These are phyloP conservation scores for Endocladia muricata DNA, from an alignment of 31 red algal species.

Conservation along the genomic window DNA sequence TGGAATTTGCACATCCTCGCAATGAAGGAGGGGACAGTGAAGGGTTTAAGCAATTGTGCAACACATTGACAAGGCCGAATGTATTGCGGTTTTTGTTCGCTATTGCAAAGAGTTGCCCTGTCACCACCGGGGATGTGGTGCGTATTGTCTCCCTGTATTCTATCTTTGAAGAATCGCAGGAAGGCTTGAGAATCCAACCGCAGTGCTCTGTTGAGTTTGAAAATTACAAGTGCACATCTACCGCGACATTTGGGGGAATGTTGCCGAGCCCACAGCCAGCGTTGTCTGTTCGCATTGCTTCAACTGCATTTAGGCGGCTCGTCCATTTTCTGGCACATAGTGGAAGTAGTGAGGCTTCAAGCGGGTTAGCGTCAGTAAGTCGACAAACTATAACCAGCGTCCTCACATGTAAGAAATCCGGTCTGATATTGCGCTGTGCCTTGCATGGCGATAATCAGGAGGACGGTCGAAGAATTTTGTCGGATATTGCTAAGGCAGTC, in stretches of 20 bases:
- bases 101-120: not conserved
- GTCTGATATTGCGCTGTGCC: too few species aligned
- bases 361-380: too few species aligned
- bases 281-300: not conserved
- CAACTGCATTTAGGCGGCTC: not conserved
- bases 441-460: too few species aligned
- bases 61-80: not conserved
- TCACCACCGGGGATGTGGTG: not conserved
- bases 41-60: not conserved
- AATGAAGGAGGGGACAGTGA: not conserved
- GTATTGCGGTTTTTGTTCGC: not conserved
- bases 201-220: too few species aligned
- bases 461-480: too few species aligned
- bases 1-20: not conserved
- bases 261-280: not conserved
- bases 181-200: too few species aligned
- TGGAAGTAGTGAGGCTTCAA: too few species aligned
- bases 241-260: not conserved
- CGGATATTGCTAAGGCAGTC: too few species aligned
- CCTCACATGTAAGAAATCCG: too few species aligned
- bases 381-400: too few species aligned
- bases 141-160: conserved; percentile 2
- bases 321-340: not conserved
- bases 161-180: not conserved
- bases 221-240: too few species aligned